Evolutionary conservation across 108 stramenopile species (phyloP).

Genomic region (Cylindrotheca fusiformis): DNA sequence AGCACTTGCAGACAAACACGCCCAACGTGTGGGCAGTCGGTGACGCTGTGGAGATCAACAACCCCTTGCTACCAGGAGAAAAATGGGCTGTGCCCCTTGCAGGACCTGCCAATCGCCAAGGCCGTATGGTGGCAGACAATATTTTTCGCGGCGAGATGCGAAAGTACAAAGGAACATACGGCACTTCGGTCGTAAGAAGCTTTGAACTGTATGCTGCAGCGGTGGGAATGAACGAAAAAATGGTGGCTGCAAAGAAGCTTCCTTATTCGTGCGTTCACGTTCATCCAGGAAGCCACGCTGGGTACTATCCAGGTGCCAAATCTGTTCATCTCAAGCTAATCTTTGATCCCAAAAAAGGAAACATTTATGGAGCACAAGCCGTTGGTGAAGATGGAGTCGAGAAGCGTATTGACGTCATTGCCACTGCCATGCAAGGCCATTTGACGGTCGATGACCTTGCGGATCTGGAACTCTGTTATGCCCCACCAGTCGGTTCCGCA

Average conservation of each 20-base stretch:
- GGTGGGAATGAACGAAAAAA: slow-evolving; percentile 72
- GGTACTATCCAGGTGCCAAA: slow-evolving; percentile 65
- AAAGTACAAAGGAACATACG: slow-evolving; percentile 72
- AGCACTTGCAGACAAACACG: slow-evolving; percentile 42
- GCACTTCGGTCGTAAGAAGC: slow-evolving; percentile 53
- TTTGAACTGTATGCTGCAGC: slow-evolving; percentile 57
- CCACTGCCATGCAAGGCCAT: slow-evolving; percentile 66
- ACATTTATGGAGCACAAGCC: slow-evolving; percentile 64
- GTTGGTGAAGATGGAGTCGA: slow-evolving; percentile 74
- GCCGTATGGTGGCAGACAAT: slow-evolving; percentile 68
- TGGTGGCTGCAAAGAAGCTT: slow-evolving; percentile 40
- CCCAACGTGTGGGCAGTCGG: slow-evolving; percentile 65
- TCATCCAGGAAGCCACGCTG: slow-evolving; percentile 62
- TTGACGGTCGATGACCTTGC: slow-evolving; percentile 55
- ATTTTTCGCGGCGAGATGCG: slow-evolving; percentile 35
- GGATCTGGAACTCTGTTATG: slow-evolving; percentile 69
- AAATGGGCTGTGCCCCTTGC: slow-evolving; percentile 72
- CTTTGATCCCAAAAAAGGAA: slow-evolving; percentile 49
- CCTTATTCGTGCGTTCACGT: slow-evolving; percentile 55
- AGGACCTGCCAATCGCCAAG: slow-evolving; percentile 73
- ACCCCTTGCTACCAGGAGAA: slow-evolving; percentile 46
- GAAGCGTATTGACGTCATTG: slow-evolving; percentile 68
- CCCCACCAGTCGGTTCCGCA: slow-evolving; percentile 67
- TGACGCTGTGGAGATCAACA: slow-evolving; percentile 59
- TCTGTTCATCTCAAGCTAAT: slow-evolving; percentile 57